Evolutionary conservation across 1,284 basidiomycete genomes (phyloP).

Genomic region (Tilletia horrida): DNA sequence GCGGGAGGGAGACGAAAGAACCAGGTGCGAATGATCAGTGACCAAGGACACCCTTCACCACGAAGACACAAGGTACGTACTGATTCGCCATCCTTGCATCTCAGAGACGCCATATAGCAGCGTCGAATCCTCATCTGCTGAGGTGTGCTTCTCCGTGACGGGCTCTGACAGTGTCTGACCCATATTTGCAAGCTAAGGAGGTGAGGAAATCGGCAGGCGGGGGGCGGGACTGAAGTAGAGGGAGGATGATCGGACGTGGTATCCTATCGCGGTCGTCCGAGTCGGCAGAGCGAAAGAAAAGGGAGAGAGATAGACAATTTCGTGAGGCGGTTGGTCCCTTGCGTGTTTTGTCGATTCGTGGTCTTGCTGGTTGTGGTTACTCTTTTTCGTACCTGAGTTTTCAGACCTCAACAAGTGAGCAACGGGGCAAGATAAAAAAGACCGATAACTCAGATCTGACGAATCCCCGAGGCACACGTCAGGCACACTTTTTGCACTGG

Average conservation of each 20-base stretch:
- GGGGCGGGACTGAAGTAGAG: background rate
- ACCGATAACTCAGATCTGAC: too few relatives aligned
- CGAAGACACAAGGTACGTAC: conserved; percentile 61
- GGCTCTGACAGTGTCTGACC: conserved; percentile 59
- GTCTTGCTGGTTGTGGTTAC: too few relatives aligned
- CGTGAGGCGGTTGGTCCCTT: background rate
- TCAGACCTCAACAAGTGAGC: too few relatives aligned
- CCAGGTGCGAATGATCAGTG: background rate
- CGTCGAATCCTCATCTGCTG: conserved; percentile 72
- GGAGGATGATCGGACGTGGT: background rate
- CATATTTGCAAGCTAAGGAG: conserved; percentile 31
- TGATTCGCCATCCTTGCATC: conserved; percentile 99
- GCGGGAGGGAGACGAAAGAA: conserved; percentile 20
- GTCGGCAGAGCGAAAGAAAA: background rate
- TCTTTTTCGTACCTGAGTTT: too few relatives aligned
- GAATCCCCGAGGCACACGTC: too few relatives aligned
- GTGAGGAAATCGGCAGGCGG: background rate
- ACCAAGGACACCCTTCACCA: conserved; percentile 7
- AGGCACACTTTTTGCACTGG: too few relatives aligned
- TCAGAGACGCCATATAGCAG: conserved; percentile 81
- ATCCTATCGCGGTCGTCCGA: background rate
- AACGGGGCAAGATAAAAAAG: too few relatives aligned
- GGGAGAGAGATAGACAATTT: background rate
- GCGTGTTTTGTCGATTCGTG: too few relatives aligned
- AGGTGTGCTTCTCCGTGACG: conserved; percentile 78